Evolutionary conservation across 768 basidiomycete genomes (phyloP).

Genomic region (Russula abietina): DNA sequence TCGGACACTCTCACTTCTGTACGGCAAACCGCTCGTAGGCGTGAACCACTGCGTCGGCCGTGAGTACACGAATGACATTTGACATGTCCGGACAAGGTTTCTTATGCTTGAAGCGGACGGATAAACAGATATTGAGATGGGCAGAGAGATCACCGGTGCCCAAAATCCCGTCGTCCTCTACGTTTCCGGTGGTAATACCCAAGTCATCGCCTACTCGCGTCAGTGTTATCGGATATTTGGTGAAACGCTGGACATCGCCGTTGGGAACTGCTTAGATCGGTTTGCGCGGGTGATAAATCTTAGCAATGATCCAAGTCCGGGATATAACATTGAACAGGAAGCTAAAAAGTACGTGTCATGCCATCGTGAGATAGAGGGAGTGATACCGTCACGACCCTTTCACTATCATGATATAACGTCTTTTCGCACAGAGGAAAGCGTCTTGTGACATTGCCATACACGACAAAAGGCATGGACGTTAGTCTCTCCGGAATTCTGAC

Average conservation of each 20-base stretch:
- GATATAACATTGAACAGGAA: slow-evolving; percentile 95
- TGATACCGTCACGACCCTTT: background rate
- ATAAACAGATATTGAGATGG: slow-evolving; percentile 92
- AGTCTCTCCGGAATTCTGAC: slow-evolving; percentile 92
- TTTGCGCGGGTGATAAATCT: slow-evolving; percentile 93
- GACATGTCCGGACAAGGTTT: background rate
- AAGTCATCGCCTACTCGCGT: slow-evolving; percentile 97
- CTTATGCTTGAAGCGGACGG: background rate
- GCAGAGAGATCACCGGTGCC: slow-evolving; percentile 88
- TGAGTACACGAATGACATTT: slow-evolving; percentile 39
- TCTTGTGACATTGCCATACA: slow-evolving; percentile 80
- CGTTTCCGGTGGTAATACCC: slow-evolving; percentile 98
- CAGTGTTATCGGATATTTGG: slow-evolving; percentile 98
- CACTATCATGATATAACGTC: background rate
- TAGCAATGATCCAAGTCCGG: slow-evolving; percentile 93
- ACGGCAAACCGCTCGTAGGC: slow-evolving; percentile 85
- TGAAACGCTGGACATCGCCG: slow-evolving; percentile 98
- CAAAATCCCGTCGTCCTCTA: slow-evolving; percentile 95
- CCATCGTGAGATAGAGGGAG: background rate
- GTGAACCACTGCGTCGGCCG: slow-evolving; percentile 99
- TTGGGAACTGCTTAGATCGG: slow-evolving; percentile 96
- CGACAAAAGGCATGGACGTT: slow-evolving; percentile 98
- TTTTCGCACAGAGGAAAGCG: slow-evolving; percentile 61
- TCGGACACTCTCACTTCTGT: slow-evolving; percentile 80
- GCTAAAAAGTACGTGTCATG: slow-evolving; percentile 66